Base-by-base conservation (phyloP, 176 grass and related monocot genomes). In the Phragmites australis region DNA sequence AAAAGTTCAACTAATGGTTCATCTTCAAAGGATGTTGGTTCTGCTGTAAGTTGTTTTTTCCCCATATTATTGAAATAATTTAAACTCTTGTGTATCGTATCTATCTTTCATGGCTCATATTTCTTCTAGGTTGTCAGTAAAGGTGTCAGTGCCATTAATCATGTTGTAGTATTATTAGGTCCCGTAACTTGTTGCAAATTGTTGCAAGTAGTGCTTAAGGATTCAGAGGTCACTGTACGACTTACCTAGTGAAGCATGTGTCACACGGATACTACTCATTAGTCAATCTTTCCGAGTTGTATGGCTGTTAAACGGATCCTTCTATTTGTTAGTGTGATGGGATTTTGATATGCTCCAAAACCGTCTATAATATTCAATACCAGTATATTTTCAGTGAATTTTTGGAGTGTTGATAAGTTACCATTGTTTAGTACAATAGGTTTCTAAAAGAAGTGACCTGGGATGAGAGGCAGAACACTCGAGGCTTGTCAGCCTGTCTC, bases 11-110 rank as follows among this genome's bases (percentile, higher is more conserved):
- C 53, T 58, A 84, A 71, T 40, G 41, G 37, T 82, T 72, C 70
- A 72, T 75, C 48, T 82, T 31, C 80, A 83, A 87, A 89, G 72
- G 84, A 83, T 73, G 72, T 55, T 82, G 37, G 17, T 77, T 85
- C 87, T 49, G 31, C 19, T 86, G 90, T 96, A 87, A 88, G 93
- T 77, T 49, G 1, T 63, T 49, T 65, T 54, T 55, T 63, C 19
- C 18, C 19, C 14, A 49, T 46, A 34, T 39, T 27, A 66, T 84
- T 9, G 9, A 39, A 76, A 62, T 83, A 1, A 23, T 85, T 77
- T 70, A 22, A 63, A 85, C 1, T 77, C 44, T 15, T 81, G 4
- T n/a, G 56, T 67, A 53, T 84, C 6, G 3, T 80, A 49, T 84
- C 55, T 29, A 49, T 76, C 43, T 58, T 57, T 21, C 31, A 50